Percentiles rank a stretch among this genome's conserved stretches.
Evolutionary conservation across 805 yeast genomes (phyloP).

Genomic region (Barnettozyma californica): DNA sequence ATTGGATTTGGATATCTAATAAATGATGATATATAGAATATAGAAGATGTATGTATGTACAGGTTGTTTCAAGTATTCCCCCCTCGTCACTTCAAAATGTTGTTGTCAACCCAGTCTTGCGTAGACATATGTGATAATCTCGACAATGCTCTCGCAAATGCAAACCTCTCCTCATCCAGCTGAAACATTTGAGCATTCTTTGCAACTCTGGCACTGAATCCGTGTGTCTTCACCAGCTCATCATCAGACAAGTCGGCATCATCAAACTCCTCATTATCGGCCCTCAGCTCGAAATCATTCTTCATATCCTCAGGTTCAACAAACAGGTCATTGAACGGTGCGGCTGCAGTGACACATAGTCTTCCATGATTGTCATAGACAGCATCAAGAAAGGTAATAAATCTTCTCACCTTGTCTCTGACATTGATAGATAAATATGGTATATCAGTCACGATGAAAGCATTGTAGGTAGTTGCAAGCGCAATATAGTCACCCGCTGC

Average conservation of each 20-base stretch:
- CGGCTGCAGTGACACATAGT: slow-evolving; percentile 84
- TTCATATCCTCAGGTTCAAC: slow-evolving; percentile 67
- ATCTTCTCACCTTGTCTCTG: slow-evolving; percentile 82
- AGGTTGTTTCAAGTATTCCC: background rate
- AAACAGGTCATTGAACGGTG: slow-evolving; percentile 77
- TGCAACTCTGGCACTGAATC: slow-evolving; percentile 68
- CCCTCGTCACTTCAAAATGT: slow-evolving; percentile 9
- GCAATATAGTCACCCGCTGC: slow-evolving; percentile 94
- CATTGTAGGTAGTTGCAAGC: slow-evolving; percentile 66
- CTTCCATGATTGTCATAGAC: slow-evolving; percentile 89
- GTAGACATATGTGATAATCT: slow-evolving; percentile 93
- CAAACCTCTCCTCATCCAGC: slow-evolving; percentile 92
- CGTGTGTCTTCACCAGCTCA: slow-evolving; percentile 67
- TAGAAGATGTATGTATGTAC: background rate
- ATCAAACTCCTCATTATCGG: slow-evolving; percentile 14
- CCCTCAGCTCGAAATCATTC: slow-evolving; percentile 29
- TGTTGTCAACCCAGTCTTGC: slow-evolving; percentile 75
- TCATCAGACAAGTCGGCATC: slow-evolving; percentile 41
- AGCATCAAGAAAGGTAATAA: slow-evolving; percentile 92
- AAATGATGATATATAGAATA: background rate
- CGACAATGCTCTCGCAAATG: slow-evolving; percentile 91
- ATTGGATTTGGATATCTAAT: slow-evolving; percentile 36
- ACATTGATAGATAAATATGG: slow-evolving; percentile 76
- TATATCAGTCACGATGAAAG: slow-evolving; percentile 87
- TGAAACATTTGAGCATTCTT: slow-evolving; percentile 73